These are phyloP conservation scores for Psidium guajava DNA, from an alignment of 345 rosid genomes.

Conservation along the genomic window DNA sequence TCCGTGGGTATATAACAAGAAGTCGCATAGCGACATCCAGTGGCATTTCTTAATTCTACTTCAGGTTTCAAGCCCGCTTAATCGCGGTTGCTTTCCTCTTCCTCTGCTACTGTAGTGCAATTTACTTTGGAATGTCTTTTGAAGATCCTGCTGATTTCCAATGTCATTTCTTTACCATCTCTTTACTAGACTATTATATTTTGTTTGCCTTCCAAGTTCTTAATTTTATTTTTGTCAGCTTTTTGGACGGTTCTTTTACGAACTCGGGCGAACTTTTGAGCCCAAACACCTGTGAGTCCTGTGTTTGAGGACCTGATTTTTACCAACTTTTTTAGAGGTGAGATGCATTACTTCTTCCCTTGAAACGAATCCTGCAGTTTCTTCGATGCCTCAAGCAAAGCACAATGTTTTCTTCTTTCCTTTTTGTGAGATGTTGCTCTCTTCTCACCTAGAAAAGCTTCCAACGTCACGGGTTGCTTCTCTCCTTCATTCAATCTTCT, in stretches of 20 bases:
- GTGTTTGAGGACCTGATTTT: background rate
- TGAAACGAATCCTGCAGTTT: background rate
- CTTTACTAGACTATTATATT: background rate
- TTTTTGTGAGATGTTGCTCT: background rate
- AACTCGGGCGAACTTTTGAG: background rate
- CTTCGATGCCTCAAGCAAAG: constrained; percentile 2
- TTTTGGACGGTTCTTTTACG: background rate
- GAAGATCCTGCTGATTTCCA: background rate
- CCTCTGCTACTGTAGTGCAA: background rate
- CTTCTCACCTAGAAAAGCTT: constrained; percentile 1
- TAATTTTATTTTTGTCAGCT: background rate
- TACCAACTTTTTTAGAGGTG: background rate
- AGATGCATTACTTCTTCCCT: background rate
- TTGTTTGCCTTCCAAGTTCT: background rate
- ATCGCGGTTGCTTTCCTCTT: background rate
- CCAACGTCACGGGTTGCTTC: background rate
- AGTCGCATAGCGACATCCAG: background rate
- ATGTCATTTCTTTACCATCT: background rate
- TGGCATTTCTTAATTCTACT: background rate
- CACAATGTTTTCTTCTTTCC: background rate
- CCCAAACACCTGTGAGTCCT: background rate
- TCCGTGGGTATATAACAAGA: background rate
- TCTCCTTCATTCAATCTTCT: background rate
- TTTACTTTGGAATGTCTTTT: background rate
- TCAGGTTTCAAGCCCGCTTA: background rate